These are phyloP conservation scores for Fusarium marasasianum DNA, from an alignment of 2,329 filamentous ascomycete species.

Conservation along the genomic window DNA sequence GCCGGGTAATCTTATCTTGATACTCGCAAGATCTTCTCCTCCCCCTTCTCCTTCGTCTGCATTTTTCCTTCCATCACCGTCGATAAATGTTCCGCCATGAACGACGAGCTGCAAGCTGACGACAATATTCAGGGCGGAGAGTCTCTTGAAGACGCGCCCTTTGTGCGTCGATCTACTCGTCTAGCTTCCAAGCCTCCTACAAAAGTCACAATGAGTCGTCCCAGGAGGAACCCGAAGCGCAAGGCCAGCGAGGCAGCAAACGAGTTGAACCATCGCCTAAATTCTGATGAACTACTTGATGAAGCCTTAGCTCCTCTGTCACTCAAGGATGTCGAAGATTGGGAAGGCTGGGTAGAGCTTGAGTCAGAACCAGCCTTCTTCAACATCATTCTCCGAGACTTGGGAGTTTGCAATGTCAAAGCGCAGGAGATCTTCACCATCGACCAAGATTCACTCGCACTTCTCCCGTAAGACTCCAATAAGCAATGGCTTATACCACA, in stretches of 20 bases:
- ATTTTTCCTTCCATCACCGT: background rate
- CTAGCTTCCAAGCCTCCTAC: constrained; percentile 13
- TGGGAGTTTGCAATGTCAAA: constrained; percentile 78
- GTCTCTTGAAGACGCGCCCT: background rate
- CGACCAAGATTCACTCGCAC: constrained; percentile 71
- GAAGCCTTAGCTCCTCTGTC: constrained; percentile 59
- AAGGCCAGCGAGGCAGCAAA: constrained; percentile 52
- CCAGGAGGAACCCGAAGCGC: constrained; percentile 55
- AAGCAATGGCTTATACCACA: background rate
- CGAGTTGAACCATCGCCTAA: constrained; percentile 39
- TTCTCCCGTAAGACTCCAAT: constrained; percentile 64
- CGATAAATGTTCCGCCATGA: background rate
- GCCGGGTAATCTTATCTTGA: background rate
- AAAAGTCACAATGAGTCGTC: constrained; percentile 29
- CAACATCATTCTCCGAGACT: constrained; percentile 81
- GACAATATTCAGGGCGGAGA: constrained; percentile 5
- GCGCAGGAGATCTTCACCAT: constrained; percentile 81
- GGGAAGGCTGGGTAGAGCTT: constrained; percentile 82
- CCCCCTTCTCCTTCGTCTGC: background rate
- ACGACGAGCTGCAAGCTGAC: constrained; percentile 13
- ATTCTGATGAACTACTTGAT: constrained; percentile 55
- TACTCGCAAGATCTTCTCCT: background rate
- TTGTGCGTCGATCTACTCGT: constrained; percentile 36
- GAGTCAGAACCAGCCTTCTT: constrained; percentile 93
- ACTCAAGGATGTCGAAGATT: constrained; percentile 64